phyloP scores from a whole-genome alignment of 2,329 filamentous ascomycete species.

The Sporothrix brasiliensis region DNA sequence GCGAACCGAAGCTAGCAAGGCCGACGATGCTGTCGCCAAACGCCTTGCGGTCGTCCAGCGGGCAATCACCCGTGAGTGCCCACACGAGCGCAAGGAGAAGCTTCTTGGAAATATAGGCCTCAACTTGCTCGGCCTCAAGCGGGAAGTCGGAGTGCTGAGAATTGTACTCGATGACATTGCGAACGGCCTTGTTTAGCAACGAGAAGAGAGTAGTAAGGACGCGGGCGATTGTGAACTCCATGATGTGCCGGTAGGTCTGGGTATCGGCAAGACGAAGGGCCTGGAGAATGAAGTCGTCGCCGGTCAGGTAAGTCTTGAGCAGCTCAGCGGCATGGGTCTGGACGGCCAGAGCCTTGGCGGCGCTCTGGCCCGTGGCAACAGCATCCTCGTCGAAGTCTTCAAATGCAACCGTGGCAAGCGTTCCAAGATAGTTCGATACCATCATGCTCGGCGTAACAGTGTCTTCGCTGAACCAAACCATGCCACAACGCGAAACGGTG shows the following conservation, averaged over 20 bases:
- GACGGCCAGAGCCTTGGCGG: conserved; percentile 75
- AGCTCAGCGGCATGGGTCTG: conserved; percentile 81
- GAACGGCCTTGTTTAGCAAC: conserved; percentile 88
- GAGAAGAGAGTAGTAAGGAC: conserved; percentile 94
- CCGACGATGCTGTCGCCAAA: conserved; percentile 86
- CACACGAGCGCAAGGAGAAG: conserved; percentile 89
- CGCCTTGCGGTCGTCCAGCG: conserved; percentile 78
- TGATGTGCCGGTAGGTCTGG: conserved; percentile 85
- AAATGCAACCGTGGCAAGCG: conserved; percentile 79
- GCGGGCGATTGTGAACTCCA: conserved; percentile 93
- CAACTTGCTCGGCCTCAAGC: conserved; percentile 84
- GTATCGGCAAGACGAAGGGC: conserved; percentile 78
- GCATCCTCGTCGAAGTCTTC: conserved; percentile 95
- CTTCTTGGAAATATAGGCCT: conserved; percentile 90
- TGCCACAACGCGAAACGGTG: conserved; percentile 99
- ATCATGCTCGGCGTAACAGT: conserved; percentile 93
- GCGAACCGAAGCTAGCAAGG: conserved; percentile 83
- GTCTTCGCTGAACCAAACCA: conserved; percentile 99
- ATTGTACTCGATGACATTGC: conserved; percentile 94
- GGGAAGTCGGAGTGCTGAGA: conserved; percentile 92
- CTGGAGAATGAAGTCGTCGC: conserved; percentile 78
- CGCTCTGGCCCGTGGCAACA: conserved; percentile 68
- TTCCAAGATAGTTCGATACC: conserved; percentile 86
- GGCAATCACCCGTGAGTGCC: conserved; percentile 95
- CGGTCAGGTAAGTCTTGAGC: conserved; percentile 72